These are phyloP conservation scores for Chrysosporium keratinophilum DNA, from an alignment of 2,329 filamentous ascomycete species.

Conservation along the genomic window DNA sequence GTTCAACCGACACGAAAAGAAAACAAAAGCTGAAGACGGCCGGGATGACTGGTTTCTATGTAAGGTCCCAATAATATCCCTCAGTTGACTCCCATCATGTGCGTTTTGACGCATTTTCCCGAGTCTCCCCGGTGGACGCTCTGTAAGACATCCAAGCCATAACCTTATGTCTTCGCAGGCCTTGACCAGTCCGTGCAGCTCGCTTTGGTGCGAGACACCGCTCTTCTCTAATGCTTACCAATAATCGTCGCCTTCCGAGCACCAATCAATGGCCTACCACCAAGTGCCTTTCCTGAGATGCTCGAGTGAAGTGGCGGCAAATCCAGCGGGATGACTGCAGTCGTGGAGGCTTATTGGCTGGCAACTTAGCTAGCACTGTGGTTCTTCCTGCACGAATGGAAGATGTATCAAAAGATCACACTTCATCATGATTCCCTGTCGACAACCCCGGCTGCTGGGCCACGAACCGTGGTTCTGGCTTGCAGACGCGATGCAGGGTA, in stretches of 20 bases:
- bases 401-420: background rate
- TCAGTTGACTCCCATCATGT: background rate
- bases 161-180: background rate
- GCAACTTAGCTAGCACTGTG: background rate
- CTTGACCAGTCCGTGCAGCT: background rate
- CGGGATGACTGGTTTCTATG: background rate
- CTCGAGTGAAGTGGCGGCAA: background rate
- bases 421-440: background rate
- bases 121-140: background rate
- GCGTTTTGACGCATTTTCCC: slow-evolving; percentile 4
- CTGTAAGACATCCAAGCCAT: background rate
- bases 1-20: background rate
- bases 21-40: background rate
- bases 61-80: slow-evolving; percentile 7
- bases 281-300: background rate
- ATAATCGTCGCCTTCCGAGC: too few species aligned
- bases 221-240: too few species aligned
- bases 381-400: slow-evolving; percentile 1
- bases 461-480: slow-evolving; percentile 1
- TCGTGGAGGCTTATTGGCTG: slow-evolving; percentile 3
- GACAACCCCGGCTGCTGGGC: slow-evolving; percentile 5
- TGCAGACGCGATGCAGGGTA: background rate
- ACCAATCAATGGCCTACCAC: too few species aligned
- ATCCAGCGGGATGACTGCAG: background rate
- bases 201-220: background rate